phyloP scores from a whole-genome alignment of 148 eudicot genomes.

The Polygonum aviculare region DNA sequence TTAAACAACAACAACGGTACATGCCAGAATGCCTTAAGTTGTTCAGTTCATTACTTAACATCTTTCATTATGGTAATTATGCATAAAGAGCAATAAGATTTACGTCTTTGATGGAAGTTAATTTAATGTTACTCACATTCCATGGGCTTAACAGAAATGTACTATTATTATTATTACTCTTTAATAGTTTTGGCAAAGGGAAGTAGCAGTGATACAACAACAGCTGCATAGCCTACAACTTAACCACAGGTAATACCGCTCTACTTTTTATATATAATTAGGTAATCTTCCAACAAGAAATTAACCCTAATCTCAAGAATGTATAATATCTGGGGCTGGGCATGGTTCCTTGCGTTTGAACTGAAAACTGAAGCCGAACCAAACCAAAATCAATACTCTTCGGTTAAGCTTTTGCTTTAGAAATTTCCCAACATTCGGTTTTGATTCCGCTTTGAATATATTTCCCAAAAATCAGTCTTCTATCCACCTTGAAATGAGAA shows the following conservation, averaged over 20 bases:
- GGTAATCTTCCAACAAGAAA: background rate
- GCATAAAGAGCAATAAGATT: no score
- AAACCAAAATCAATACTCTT: no score
- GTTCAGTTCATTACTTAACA: background rate
- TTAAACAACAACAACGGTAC: background rate
- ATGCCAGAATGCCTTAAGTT: background rate
- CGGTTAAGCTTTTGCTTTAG: no score
- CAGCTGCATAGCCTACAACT: slow-evolving; percentile 1
- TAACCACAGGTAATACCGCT: slow-evolving; percentile 1
- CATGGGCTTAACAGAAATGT: background rate
- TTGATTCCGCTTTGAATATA: no score
- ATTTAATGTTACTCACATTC: background rate
- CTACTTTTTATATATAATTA: background rate
- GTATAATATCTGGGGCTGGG: background rate
- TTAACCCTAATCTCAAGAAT: background rate
- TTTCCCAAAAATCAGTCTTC: no score
- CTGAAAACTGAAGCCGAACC: no score
- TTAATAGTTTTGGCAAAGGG: slow-evolving; percentile 9
- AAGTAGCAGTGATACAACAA: slow-evolving; percentile 3
- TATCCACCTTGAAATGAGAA: no score
- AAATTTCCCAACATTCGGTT: no score
- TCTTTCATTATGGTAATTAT: no score
- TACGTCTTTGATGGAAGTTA: background rate
- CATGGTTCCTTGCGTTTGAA: no score
- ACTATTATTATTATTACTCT: background rate